phyloP scores from a whole-genome alignment of 2,329 filamentous ascomycete species.

The Pseudocercospora crystallina region DNA sequence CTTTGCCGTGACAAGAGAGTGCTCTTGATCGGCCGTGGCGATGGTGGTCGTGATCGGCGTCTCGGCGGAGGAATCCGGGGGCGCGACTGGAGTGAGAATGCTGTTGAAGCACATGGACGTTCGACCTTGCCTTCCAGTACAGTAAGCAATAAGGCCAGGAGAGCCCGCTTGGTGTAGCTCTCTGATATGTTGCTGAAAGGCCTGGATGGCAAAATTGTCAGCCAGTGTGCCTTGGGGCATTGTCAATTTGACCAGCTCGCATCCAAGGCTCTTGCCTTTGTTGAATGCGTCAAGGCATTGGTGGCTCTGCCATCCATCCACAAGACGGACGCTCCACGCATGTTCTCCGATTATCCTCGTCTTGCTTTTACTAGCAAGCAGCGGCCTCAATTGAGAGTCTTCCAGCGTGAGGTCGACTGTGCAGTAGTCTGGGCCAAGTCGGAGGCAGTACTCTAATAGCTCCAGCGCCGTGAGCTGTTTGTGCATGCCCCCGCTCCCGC shows the following conservation, averaged over 20 bases:
- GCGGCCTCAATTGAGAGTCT: slow-evolving; percentile 50
- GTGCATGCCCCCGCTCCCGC: slow-evolving; percentile 5
- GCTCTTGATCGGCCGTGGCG: neutral
- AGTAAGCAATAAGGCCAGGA: slow-evolving; percentile 40
- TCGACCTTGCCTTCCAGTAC: slow-evolving; percentile 62
- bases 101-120: slow-evolving; percentile 67
- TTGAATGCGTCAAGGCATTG: slow-evolving; percentile 59
- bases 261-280: slow-evolving; percentile 58
- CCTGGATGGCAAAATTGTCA: slow-evolving; percentile 63
- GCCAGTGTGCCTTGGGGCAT: slow-evolving; percentile 57
- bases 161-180: slow-evolving; percentile 22
- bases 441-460: slow-evolving; percentile 59
- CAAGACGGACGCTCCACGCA: slow-evolving; percentile 38
- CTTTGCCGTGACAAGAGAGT: slow-evolving; percentile 57
- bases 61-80: slow-evolving; percentile 3
- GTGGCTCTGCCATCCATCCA: slow-evolving; percentile 57
- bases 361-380: slow-evolving; percentile 54
- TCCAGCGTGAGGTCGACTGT: slow-evolving; percentile 62
- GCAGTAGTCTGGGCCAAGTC: slow-evolving; percentile 60
- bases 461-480: slow-evolving; percentile 26
- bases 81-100: slow-evolving; percentile 59
- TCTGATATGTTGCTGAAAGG: slow-evolving; percentile 52
- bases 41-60: slow-evolving; percentile 1
- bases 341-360: slow-evolving; percentile 63
- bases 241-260: slow-evolving; percentile 62